Conservation (phyloP, 2,329 filamentous ascomycete species). For the Gyromitra esculenta region DNA sequence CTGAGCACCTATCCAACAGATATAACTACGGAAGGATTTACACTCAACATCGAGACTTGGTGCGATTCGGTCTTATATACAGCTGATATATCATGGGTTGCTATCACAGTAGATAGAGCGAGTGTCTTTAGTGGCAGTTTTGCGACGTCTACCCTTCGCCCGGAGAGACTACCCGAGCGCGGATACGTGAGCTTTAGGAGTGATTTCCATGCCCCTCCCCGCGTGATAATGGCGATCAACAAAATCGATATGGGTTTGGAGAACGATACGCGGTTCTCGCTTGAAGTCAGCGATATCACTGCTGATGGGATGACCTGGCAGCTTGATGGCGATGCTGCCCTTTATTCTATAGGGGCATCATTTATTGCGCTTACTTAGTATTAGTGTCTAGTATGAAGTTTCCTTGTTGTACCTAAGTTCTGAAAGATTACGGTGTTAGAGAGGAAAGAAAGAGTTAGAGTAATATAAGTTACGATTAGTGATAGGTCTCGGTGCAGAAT, state of each 20-base stretch:
- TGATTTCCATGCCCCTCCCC: background rate
- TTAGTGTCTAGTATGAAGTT: too few relatives aligned
- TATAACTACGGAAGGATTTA: background rate
- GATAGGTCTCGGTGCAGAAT: too few relatives aligned
- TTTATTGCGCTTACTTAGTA: background rate
- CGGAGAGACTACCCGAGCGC: background rate
- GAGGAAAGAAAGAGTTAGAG: too few relatives aligned
- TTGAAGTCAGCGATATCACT: background rate
- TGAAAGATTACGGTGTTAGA: too few relatives aligned
- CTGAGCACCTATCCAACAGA: background rate
- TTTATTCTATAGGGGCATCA: background rate
- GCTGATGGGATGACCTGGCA: background rate
- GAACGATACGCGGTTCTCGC: background rate
- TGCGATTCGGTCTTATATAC: background rate
- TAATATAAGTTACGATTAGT: too few relatives aligned
- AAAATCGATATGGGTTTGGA: background rate
- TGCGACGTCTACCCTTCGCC: background rate
- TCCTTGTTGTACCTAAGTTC: too few relatives aligned
- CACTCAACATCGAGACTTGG: slow-evolving; percentile 5
- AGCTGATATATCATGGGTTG: background rate
- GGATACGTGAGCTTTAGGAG: background rate
- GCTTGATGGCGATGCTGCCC: background rate
- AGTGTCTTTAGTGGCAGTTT: background rate
- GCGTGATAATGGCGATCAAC: background rate
- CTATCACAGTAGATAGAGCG: background rate